phyloP scores from a whole-genome alignment of 306 rosid species.

The Casuarina equisetifolia region DNA sequence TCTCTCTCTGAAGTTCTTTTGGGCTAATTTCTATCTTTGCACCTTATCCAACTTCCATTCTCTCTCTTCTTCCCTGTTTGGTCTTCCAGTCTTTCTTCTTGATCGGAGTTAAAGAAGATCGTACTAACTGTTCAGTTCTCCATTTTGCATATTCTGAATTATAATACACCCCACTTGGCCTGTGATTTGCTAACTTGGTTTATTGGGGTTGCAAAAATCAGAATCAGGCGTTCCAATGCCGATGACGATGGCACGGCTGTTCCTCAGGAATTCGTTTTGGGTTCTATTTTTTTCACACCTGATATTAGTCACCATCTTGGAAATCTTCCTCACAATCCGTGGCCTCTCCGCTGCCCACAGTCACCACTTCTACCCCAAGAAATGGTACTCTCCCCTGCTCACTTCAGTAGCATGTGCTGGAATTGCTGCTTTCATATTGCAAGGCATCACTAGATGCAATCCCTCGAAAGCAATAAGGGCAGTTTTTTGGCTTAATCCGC shows the following conservation, averaged over 20 bases:
- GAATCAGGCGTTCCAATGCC: conserved; percentile 30
- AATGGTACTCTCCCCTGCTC: conserved; percentile 64
- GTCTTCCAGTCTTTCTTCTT: conserved; percentile 1
- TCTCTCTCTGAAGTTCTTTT: no score
- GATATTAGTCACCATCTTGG: conserved; percentile 36
- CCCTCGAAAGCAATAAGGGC: conserved; percentile 49
- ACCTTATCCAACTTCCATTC: no score
- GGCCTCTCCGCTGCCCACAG: conserved; percentile 38
- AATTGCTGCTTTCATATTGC: conserved; percentile 54
- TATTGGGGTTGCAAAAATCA: conserved; percentile 35
- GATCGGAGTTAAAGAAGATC: neutral
- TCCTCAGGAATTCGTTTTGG: conserved; percentile 31
- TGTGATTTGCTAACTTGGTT: conserved; percentile 17
- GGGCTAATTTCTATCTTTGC: no score
- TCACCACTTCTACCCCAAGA: conserved; percentile 50
- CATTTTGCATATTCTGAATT: no score
- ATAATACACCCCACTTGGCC: neutral
- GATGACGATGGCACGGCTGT: conserved; percentile 18
- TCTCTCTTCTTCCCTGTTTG: neutral
- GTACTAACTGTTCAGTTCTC: neutral
- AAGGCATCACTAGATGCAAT: conserved; percentile 37
- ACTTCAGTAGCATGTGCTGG: conserved; percentile 50
- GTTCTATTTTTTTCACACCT: conserved; percentile 51
- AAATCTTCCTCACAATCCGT: conserved; percentile 36
- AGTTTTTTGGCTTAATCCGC: conserved; percentile 61